Percentiles rank a stretch among this genome's conserved stretches.
These are phyloP conservation scores for Ichthyophthirius multifiliis DNA, from an alignment of 169 alveolate species.

Conservation along the genomic window DNA sequence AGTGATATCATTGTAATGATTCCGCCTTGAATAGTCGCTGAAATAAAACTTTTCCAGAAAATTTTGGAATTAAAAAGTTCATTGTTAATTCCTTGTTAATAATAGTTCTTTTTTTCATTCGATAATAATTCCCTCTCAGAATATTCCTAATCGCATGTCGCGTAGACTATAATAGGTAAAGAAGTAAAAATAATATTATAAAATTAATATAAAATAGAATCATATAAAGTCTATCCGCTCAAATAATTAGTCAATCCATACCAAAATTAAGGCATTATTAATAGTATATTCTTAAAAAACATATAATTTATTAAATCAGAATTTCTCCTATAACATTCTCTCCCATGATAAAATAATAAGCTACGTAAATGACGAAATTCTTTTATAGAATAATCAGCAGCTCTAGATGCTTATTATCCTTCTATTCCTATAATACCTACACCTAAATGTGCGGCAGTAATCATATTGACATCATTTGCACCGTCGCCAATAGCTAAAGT, in stretches of 20 bases:
- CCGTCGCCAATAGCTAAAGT: constrained; percentile 84
- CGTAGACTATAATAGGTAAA: constrained; percentile 69
- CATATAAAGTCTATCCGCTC: constrained; percentile 13
- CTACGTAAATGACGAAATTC: constrained; percentile 53
- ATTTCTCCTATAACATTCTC: constrained; percentile 59
- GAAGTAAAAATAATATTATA: constrained; percentile 67
- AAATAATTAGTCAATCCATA: constrained; percentile 9
- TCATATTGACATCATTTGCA: constrained; percentile 79
- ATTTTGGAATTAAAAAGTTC: too few relatives aligned
- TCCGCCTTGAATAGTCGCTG: too few relatives aligned
- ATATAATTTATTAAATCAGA: constrained; percentile 33
- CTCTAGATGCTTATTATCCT: constrained; percentile 65
- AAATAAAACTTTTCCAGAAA: too few relatives aligned
- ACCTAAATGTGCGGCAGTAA: constrained; percentile 69
- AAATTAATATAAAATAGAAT: constrained; percentile 30
- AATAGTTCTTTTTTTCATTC: too few relatives aligned
- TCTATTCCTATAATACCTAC: constrained; percentile 73
- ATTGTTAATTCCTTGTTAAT: too few relatives aligned
- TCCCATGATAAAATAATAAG: constrained; percentile 69
- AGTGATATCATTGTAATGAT: too few relatives aligned
- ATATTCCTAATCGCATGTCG: constrained; percentile 60
- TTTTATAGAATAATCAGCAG: constrained; percentile 68
- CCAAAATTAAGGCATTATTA: constrained; percentile 20
- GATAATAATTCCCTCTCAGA: not conserved
- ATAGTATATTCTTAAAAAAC: constrained; percentile 48